These are phyloP conservation scores for Aspergillus persii DNA, from an alignment of 2,329 filamentous ascomycete species.

Conservation along the genomic window DNA sequence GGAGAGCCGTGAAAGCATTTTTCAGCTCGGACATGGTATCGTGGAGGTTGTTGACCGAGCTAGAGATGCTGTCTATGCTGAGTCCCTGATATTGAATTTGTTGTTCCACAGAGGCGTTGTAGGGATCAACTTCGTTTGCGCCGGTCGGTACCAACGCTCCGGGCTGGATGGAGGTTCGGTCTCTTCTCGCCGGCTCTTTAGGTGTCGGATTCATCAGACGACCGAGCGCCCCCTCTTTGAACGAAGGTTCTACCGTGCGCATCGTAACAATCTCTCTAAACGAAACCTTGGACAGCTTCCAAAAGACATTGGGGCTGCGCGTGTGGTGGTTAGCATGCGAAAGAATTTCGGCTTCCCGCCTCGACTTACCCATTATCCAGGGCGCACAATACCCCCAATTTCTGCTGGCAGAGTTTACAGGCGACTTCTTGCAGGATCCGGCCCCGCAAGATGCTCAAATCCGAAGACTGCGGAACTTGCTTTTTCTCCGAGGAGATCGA, in stretches of 20 bases:
- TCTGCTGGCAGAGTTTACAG: constrained; percentile 40
- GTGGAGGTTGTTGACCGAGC: constrained; percentile 37
- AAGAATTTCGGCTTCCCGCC: not conserved
- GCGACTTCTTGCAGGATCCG: constrained; percentile 36
- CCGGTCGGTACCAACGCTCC: constrained; percentile 26
- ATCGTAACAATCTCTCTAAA: constrained; percentile 42
- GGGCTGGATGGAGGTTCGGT: constrained; percentile 15
- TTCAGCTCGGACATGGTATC: constrained; percentile 42
- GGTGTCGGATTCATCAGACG: constrained; percentile 24
- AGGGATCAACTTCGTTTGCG: constrained; percentile 13
- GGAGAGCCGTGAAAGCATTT: constrained; percentile 37
- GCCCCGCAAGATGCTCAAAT: constrained; percentile 34
- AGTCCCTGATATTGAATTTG: constrained; percentile 38
- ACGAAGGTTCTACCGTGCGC: constrained; percentile 36
- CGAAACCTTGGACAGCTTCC: constrained; percentile 39
- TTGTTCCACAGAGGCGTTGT: constrained; percentile 27
- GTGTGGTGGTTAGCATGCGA: constrained; percentile 3
- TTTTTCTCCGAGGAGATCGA: constrained; percentile 36
- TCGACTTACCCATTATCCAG: constrained; percentile 36
- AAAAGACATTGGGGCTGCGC: constrained; percentile 36
- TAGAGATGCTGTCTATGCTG: constrained; percentile 39
- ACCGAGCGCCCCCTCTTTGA: constrained; percentile 34
- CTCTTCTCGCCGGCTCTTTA: constrained; percentile 22
- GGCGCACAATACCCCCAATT: constrained; percentile 34
- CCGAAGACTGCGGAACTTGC: constrained; percentile 36